Percentiles rank a stretch among this genome's conserved stretches.
phyloP scores from a whole-genome alignment of 2,329 filamentous ascomycete species.

The Trichoderma aggressivum region DNA sequence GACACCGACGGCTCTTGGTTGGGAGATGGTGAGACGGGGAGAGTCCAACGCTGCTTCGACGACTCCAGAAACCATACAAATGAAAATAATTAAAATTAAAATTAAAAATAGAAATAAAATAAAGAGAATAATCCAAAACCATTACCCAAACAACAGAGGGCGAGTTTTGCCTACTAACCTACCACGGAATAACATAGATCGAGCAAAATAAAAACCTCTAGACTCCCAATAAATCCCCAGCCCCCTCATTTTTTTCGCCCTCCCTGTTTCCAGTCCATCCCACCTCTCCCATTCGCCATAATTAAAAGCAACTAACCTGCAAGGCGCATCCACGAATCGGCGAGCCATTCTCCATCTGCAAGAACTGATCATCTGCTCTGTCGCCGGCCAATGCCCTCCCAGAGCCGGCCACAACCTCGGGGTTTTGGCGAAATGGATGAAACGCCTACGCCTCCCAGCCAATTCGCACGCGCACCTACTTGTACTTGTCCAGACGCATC shows the following conservation, averaged over 20 bases:
- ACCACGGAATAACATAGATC: not conserved
- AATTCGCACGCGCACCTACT: conserved; percentile 8
- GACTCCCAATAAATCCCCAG: not conserved
- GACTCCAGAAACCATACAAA: not conserved
- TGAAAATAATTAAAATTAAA: not conserved
- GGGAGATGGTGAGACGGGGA: not conserved
- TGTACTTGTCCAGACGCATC: not conserved
- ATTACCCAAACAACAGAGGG: not conserved
- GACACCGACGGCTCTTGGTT: not conserved
- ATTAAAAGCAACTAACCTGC: not conserved
- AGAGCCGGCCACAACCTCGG: conserved; percentile 1
- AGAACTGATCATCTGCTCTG: conserved; percentile 17
- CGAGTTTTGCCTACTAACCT: not conserved
- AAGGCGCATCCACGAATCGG: conserved; percentile 11
- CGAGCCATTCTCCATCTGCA: conserved; percentile 10
- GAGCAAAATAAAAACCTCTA: not conserved
- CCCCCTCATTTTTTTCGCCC: not conserved
- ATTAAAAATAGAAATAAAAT: not conserved
- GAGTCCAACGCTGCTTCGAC: not conserved
- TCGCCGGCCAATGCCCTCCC: not conserved
- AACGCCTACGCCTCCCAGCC: not conserved
- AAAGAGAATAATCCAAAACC: not conserved
- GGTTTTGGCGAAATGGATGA: conserved; percentile 10
- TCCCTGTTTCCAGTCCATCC: not conserved
- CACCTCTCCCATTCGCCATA: conserved; percentile 2